These are phyloP conservation scores for Trichoderma aggressivum DNA, from an alignment of 2,329 filamentous ascomycete genomes.

Conservation along the genomic window DNA sequence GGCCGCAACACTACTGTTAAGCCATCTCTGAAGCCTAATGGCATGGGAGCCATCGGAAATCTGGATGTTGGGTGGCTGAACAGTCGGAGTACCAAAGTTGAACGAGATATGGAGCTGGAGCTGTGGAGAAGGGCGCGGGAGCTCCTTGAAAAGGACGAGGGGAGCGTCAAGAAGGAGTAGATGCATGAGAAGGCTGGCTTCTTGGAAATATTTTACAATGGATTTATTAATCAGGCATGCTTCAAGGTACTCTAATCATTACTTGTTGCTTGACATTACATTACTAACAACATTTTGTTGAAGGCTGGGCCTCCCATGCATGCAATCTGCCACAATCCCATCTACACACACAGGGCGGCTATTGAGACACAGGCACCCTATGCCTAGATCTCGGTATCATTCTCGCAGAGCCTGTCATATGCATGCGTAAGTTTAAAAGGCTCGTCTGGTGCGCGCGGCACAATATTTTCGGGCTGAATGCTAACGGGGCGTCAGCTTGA, in stretches of 20 bases:
- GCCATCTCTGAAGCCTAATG: conserved; percentile 51
- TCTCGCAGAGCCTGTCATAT: conserved; percentile 19
- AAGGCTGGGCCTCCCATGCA: neutral
- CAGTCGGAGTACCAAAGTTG: conserved; percentile 76
- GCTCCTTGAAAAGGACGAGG: conserved; percentile 35
- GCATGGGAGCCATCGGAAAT: conserved; percentile 52
- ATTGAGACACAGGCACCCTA: neutral
- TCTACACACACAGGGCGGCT: no score
- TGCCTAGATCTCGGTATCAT: neutral
- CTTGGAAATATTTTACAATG: neutral
- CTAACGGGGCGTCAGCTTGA: neutral
- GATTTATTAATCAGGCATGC: neutral
- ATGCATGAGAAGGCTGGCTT: neutral
- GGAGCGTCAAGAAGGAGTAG: conserved; percentile 21
- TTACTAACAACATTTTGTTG: neutral
- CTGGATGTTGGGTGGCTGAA: conserved; percentile 90
- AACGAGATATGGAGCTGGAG: conserved; percentile 79
- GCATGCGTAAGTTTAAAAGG: conserved; percentile 17
- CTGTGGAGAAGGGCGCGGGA: conserved; percentile 55
- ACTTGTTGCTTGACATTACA: neutral
- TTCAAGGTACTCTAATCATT: neutral
- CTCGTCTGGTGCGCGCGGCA: neutral
- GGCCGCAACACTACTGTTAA: conserved; percentile 35
- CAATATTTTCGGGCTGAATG: conserved; percentile 9
- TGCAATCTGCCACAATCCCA: neutral